A percentile compares a stretch with the other conserved stretches of the same genome.
Evolutionary conservation across 2,329 filamentous ascomycete species (phyloP).

Genomic region (Geosmithia flava): DNA sequence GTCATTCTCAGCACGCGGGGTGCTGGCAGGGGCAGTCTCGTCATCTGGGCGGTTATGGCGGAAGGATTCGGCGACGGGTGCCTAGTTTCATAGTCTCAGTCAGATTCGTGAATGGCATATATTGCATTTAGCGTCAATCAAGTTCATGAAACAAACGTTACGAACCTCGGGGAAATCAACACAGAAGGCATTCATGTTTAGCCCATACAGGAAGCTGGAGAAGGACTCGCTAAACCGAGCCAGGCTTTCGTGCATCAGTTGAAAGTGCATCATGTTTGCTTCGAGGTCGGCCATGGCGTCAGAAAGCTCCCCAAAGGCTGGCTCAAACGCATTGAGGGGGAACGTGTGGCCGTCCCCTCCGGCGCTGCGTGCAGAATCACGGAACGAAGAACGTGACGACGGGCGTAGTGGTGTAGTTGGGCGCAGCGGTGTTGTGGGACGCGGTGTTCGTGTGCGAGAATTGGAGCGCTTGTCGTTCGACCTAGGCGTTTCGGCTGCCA

Average conservation of each 20-base stretch:
- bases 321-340: conserved; percentile 74
- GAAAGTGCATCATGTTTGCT: conserved; percentile 94
- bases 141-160: not conserved
- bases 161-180: conserved; percentile 89
- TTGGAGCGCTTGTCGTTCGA: conserved; percentile 31
- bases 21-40: conserved; percentile 20
- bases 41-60: conserved; percentile 49
- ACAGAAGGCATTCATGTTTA: conserved; percentile 99
- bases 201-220: conserved; percentile 83
- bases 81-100: conserved; percentile 31
- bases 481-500: conserved; percentile 12
- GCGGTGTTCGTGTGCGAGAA: conserved; percentile 54
- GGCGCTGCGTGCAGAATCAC: conserved; percentile 54
- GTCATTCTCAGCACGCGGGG: conserved; percentile 26
- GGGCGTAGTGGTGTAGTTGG: conserved; percentile 88
- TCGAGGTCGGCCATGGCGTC: conserved; percentile 94
- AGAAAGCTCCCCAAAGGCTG: conserved; percentile 82
- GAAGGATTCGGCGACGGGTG: conserved; percentile 76
- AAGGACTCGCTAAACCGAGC: conserved; percentile 93
- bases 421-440: conserved; percentile 74
- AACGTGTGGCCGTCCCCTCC: conserved; percentile 40
- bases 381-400: conserved; percentile 78
- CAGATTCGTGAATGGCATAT: not conserved
- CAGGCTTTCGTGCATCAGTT: conserved; percentile 91
- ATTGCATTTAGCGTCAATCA: not conserved